Base-by-base conservation (phyloP, 257 asterid species). In the Haberlea rhodopensis region DNA sequence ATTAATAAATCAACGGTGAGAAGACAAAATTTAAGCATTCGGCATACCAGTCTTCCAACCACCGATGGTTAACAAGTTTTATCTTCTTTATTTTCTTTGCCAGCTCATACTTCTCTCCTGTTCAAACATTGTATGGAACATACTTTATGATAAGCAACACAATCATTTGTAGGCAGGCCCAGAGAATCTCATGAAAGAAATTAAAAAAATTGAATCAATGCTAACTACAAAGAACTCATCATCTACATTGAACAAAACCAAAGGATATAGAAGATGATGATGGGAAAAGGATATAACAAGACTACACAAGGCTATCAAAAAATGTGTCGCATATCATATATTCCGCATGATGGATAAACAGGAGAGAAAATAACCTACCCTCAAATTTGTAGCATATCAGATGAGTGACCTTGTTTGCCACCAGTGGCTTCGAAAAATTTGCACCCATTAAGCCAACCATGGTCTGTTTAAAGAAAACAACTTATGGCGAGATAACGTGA, bases 381-480 rank as follows among this genome's bases (percentile, higher is more conserved):
- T 89, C 94, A 73, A 87, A 87, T 71, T 94, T 87, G 90, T 85
- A 94, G 88, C 99, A 94, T 79, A 94, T 79, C 31, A 94, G 87
- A 87, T 94, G 99, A 32, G 99, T 94, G 78, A 87, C 87, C 79
- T 78, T 84, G 79, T 62, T 71, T 54, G 96, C 88, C 26, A 80
- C 76, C 85, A 94, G 74, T 53, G 97, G 91, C 83, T 90, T 94
- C 3, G 90, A 85, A 72, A 90, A 90, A 24, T 10, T 77, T 73
- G 97, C 99, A 66, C 99, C 99, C 96, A 90, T 89, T 80, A 87
- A 58, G 69, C 82, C 80, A 63, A 94, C 95, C 99, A 94, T 87
- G 59, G 75, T 84, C 99, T 87, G 69, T n/a, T 60, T 15, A 68
- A 72, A 53, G 57, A 69, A 65, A 62, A 34, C 8, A 67, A 61